Evolutionary conservation across 495 filamentous ascomycete genomes (phyloP), one percentile per base, ranked within the genome.

Genomic region (Penicillium subrubescens): DNA sequence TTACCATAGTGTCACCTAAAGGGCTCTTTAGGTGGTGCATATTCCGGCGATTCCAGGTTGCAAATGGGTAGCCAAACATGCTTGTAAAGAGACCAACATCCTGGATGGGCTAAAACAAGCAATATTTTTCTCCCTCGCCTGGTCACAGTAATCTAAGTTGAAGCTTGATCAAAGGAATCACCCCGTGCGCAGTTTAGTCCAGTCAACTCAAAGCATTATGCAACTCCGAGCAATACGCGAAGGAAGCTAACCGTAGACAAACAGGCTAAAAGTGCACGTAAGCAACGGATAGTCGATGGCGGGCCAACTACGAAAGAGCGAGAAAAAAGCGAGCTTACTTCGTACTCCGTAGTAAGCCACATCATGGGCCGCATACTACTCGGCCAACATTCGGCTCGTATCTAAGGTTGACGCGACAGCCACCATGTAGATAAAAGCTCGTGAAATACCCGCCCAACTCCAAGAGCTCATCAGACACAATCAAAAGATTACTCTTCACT

Each of bases 311-410:
- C 21, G 12, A 41, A 27, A 58, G 21, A 29, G 48, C 62, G 62
- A 64, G 37, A 60, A 64, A 60, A 55, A 21, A 11, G 48, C 62
- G 62, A 64, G 37, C 10, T 31, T 52, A 27, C 12, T n/a, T 52
- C 14, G 8, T 52, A 27, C 25, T 52, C 48, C 1, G 0, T n/a
- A 50, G 44, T 8, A 50, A 12, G 21, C 46, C 46, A 50, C 21
- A 50, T 25, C 48, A 52, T 12, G 15, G 25, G 14, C 48, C 25
- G 10, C 21, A 48, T 19, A 3, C 21, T 12, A 55, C 31, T 65
- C 57, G 63, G 19, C 14, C 39, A 44, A 15, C 5, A 35, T 53
- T 65, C 57, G 63, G 31, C n/a, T 56, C 33, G 34, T 56, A 29
- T 56, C 31, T 44, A 27, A 52, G 43, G 15, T 52, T 23, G 29